Conservation (phyloP, 2,329 filamentous ascomycete species). For the Calonectria leucothoes region DNA sequence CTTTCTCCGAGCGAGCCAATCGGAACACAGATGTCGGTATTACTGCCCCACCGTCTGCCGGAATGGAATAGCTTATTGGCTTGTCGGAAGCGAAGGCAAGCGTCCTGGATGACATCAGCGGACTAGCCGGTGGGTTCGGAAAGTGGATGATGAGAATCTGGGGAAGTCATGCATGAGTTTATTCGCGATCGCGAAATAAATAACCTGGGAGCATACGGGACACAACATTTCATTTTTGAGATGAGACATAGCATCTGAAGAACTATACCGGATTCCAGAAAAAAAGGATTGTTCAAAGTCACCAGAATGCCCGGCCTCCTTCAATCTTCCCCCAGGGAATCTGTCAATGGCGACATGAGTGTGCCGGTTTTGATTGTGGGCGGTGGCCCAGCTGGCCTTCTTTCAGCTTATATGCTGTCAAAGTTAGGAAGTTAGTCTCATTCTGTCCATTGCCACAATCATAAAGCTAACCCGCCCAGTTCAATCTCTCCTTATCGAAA, state of each 20-base stretch:
- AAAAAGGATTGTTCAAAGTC: neutral
- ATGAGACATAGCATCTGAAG: neutral
- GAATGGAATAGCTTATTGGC: neutral
- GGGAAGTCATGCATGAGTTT: neutral
- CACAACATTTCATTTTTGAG: neutral
- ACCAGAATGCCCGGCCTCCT: slow-evolving; percentile 5
- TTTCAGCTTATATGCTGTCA: slow-evolving; percentile 21
- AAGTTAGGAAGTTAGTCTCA: slow-evolving; percentile 12
- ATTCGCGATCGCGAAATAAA: neutral
- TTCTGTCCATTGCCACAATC: too few species aligned
- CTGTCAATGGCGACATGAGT: neutral
- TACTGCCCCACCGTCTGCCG: neutral
- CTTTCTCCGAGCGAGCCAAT: neutral
- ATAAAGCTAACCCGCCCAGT: neutral
- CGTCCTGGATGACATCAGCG: neutral
- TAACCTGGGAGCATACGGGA: neutral
- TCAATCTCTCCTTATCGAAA: slow-evolving; percentile 19
- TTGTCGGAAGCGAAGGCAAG: neutral
- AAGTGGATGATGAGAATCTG: neutral
- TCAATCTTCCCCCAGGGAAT: neutral
- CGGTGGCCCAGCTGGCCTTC: slow-evolving; percentile 11
- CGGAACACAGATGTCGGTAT: neutral
- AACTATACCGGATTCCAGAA: neutral
- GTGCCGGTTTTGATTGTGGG: slow-evolving; percentile 18
- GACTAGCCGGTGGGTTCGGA: neutral